Conservation (phyloP, 768 basidiomycete genomes). For the Strobilomyces echinocephalus region DNA sequence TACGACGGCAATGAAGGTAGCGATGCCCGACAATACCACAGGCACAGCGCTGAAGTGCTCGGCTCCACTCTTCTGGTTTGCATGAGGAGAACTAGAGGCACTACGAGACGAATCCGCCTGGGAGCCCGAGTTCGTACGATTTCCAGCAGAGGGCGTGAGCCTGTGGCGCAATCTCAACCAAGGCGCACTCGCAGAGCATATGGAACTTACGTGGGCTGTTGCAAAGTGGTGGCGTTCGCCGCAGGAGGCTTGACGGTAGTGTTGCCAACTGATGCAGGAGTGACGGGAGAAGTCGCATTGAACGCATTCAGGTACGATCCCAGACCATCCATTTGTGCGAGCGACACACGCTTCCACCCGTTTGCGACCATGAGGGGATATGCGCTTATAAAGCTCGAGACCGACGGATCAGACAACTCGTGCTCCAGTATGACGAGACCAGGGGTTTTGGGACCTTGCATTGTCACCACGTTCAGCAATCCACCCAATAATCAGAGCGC, state of each 20-base stretch:
- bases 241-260: conserved; percentile 14
- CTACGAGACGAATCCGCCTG: conserved; percentile 10
- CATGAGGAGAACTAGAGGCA: conserved; percentile 21
- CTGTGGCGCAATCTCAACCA: conserved; percentile 5
- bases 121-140: neutral
- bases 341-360: conserved; percentile 66
- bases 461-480: neutral
- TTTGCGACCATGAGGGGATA: conserved; percentile 60
- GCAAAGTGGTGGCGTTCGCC: conserved; percentile 6
- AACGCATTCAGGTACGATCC: conserved; percentile 46
- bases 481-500: neutral
- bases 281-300: conserved; percentile 26
- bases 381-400: conserved; percentile 60
- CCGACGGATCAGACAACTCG: conserved; percentile 59
- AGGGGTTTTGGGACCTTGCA: conserved; percentile 59
- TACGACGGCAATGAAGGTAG: conserved; percentile 20
- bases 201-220: conserved; percentile 6
- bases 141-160: neutral
- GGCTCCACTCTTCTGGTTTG: conserved; percentile 33
- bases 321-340: conserved; percentile 42
- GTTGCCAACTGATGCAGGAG: conserved; percentile 20
- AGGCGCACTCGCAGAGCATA: neutral
- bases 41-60: conserved; percentile 22
- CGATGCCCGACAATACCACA: conserved; percentile 21
- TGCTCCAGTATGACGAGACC: conserved; percentile 86